Percentiles rank a stretch among this genome's conserved stretches.
Conservation (phyloP, 2,329 filamentous ascomycete species). For the Pseudogymnoascus sp. region DNA sequence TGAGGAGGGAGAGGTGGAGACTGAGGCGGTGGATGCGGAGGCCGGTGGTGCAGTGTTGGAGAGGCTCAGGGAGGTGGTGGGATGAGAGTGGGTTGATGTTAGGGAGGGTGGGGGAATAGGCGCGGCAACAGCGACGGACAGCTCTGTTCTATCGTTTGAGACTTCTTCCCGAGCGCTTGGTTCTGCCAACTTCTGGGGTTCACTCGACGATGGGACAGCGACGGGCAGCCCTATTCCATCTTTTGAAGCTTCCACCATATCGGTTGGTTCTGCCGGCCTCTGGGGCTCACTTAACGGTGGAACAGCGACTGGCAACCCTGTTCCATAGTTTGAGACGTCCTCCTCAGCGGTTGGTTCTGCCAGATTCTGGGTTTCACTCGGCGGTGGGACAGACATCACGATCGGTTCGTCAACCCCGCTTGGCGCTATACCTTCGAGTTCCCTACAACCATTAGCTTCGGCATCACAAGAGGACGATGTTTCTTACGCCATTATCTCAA, state of each 20-base stretch:
- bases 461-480: neutral
- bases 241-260: neutral
- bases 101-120: conserved; percentile 1
- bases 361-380: neutral
- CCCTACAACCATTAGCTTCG: neutral
- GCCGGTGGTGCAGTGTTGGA: conserved; percentile 10
- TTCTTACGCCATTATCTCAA: neutral
- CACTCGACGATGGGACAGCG: neutral
- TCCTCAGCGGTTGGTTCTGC: neutral
- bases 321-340: neutral
- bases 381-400: neutral
- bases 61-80: conserved; percentile 8
- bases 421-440: neutral
- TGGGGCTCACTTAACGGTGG: neutral
- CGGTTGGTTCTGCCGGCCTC: neutral
- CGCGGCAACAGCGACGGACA: neutral
- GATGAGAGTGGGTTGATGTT: neutral
- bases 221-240: neutral
- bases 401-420: neutral
- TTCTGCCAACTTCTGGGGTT: neutral
- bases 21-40: conserved; percentile 8
- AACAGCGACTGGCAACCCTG: neutral
- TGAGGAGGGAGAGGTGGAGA: conserved; percentile 19
- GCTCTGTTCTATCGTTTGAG: neutral
- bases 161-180: neutral